Percentiles rank a stretch among this genome's conserved stretches.
phyloP scores from a whole-genome alignment of 1,284 basidiomycete species.

The Leccinum holopus region DNA sequence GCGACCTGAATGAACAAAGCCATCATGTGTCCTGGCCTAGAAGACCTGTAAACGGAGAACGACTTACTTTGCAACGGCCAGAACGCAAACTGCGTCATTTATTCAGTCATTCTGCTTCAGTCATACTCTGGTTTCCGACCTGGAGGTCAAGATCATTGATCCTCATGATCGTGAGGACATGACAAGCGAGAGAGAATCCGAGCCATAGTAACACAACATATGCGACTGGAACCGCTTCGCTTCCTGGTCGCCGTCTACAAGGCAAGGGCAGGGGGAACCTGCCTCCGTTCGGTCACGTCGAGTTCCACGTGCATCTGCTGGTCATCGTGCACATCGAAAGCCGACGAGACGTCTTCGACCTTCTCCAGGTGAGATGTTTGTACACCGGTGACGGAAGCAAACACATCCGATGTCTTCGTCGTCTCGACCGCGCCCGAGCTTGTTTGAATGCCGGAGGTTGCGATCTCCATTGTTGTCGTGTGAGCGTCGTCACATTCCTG shows the following conservation, averaged over 20 bases:
- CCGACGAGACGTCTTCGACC: background rate
- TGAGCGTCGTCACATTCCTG: background rate
- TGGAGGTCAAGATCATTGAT: too few relatives aligned
- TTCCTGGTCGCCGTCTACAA: too few relatives aligned
- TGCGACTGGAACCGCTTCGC: too few relatives aligned
- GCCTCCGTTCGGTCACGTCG: background rate
- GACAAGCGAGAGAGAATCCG: too few relatives aligned
- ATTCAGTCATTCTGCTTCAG: too few relatives aligned
- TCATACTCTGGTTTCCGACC: too few relatives aligned
- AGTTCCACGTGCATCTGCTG: background rate
- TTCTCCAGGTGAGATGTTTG: background rate
- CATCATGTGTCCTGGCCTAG: background rate
- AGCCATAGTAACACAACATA: too few relatives aligned
- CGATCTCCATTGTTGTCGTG: background rate
- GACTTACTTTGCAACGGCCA: too few relatives aligned
- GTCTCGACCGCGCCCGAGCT: background rate
- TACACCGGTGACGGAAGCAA: background rate
- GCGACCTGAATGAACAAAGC: too few relatives aligned
- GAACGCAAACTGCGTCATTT: too few relatives aligned
- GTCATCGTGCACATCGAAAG: background rate
- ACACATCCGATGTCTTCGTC: background rate
- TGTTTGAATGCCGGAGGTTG: background rate
- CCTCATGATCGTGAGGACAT: too few relatives aligned
- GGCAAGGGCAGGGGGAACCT: background rate
- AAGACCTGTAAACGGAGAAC: too few relatives aligned